A percentile compares a stretch with the other conserved stretches of the same genome.
Evolutionary conservation across 1,284 basidiomycete species (phyloP).

Genomic region (Trichosporon coremiiforme): DNA sequence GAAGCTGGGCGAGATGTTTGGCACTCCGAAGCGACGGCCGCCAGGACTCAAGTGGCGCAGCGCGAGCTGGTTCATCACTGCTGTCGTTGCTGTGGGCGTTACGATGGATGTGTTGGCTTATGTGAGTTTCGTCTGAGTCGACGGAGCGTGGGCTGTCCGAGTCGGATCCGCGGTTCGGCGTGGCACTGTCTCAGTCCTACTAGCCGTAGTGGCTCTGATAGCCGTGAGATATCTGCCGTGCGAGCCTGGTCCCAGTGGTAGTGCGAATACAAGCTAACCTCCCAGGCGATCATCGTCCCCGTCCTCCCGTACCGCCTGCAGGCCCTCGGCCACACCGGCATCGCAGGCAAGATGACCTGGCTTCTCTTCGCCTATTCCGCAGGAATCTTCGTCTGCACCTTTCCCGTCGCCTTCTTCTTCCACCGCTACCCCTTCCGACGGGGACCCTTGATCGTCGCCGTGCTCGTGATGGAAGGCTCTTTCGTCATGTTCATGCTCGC

Average conservation of each 20-base stretch:
- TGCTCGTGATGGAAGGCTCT: slow-evolving; percentile 44
- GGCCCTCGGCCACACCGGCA: slow-evolving; percentile 39
- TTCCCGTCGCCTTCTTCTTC: slow-evolving; percentile 69
- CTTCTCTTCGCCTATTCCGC: slow-evolving; percentile 48
- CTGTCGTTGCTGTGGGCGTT: slow-evolving; percentile 43
- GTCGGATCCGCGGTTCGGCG: not conserved
- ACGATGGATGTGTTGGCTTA: slow-evolving; percentile 47
- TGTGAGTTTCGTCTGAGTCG: slow-evolving; percentile 32
- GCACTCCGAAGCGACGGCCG: not conserved
- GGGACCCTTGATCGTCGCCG: slow-evolving; percentile 63
- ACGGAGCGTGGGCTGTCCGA: no score
- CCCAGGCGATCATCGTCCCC: slow-evolving; percentile 58
- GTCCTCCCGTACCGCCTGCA: slow-evolving; percentile 67
- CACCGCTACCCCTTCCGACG: slow-evolving; percentile 63
- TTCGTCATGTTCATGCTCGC: slow-evolving; percentile 78
- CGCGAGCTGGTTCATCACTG: slow-evolving; percentile 45
- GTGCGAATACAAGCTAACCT: not conserved
- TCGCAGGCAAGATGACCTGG: slow-evolving; percentile 48
- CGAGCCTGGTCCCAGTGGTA: no score
- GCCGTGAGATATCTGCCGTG: no score
- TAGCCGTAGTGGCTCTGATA: not conserved
- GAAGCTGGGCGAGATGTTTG: slow-evolving; percentile 5
- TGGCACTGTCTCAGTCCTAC: no score
- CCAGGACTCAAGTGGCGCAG: slow-evolving; percentile 39
- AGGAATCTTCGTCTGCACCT: slow-evolving; percentile 61